A percentile compares a stretch with the other conserved stretches of the same genome.
Conservation (phyloP, 2,329 filamentous ascomycete species). For the Stachybotrys echinatus region DNA sequence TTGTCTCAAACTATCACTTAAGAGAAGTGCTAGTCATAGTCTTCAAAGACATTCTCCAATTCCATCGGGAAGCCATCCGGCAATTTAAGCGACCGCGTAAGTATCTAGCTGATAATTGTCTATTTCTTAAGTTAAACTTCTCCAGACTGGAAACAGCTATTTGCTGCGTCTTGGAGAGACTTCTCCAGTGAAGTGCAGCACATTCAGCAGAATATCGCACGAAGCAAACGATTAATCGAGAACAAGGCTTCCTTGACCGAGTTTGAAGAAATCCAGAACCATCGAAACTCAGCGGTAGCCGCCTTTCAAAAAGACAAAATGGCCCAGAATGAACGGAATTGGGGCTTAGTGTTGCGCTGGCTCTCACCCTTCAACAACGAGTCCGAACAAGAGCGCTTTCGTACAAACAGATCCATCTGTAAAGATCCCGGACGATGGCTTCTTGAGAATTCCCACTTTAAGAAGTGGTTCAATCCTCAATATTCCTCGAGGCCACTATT, state of each 20-base stretch:
- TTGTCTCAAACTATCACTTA: not conserved
- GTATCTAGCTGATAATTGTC: not conserved
- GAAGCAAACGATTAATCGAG: not conserved
- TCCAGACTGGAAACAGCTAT: not conserved
- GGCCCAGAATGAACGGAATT: not conserved
- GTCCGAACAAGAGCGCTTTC: not conserved
- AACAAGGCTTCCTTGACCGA: not conserved
- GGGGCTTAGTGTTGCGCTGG: not conserved
- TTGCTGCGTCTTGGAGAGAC: not conserved
- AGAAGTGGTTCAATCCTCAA: not conserved
- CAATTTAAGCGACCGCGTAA: not conserved
- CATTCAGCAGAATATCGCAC: not conserved
- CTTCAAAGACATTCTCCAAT: not conserved
- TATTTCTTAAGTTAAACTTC: not conserved
- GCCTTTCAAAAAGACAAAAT: not conserved
- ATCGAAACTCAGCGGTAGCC: not conserved
- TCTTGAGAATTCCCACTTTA: not conserved
- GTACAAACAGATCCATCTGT: not conserved
- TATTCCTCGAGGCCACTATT: not conserved
- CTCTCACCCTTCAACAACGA: not conserved
- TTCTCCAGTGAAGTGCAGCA: not conserved
- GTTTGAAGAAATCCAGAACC: not conserved
- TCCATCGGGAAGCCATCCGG: not conserved
- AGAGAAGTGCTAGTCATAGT: not conserved
- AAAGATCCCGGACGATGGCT: constrained; percentile 1